Percentiles rank a stretch among this genome's conserved stretches.
These are phyloP conservation scores for Nicotiana attenuata DNA, from an alignment of 257 asterid species.

Conservation along the genomic window DNA sequence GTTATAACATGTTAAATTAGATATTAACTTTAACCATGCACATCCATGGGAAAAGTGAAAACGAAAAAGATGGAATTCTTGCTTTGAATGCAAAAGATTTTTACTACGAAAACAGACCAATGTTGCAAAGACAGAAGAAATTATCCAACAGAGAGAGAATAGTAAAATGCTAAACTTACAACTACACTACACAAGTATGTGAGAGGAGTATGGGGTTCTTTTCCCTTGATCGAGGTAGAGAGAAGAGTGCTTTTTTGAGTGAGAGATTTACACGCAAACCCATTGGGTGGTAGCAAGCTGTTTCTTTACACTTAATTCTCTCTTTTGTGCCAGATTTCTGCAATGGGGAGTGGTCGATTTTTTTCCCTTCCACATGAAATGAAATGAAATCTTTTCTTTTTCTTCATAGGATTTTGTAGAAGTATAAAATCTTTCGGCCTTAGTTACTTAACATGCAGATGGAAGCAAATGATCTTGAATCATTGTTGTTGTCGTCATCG, in stretches of 20 bases:
- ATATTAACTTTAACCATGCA: not conserved
- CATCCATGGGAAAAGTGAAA: slow-evolving; percentile 9
- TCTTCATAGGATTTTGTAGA: not conserved
- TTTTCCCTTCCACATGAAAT: not conserved
- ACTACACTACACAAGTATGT: not conserved
- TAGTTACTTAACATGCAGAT: not conserved
- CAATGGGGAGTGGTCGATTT: not conserved
- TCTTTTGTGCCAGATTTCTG: not conserved
- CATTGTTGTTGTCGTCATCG: slow-evolving; percentile 25
- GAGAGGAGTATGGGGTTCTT: not conserved
- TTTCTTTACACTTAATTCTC: not conserved
- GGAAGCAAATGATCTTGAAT: not conserved
- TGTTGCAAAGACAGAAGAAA: not conserved
- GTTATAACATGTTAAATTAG: too few species aligned
- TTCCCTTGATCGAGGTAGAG: not conserved
- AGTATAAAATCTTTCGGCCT: not conserved
- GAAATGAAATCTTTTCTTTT: not conserved
- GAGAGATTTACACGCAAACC: slow-evolving; percentile 28
- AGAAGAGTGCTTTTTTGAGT: not conserved
- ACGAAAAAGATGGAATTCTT: not conserved
- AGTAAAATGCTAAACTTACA: not conserved
- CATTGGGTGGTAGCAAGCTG: slow-evolving; percentile 32
- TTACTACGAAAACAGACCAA: not conserved
- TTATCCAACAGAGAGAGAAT: not conserved
- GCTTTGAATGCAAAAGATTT: not conserved